Base-by-base conservation (phyloP, 208 protist species). In the Endotrypanum monterogeii region DNA sequence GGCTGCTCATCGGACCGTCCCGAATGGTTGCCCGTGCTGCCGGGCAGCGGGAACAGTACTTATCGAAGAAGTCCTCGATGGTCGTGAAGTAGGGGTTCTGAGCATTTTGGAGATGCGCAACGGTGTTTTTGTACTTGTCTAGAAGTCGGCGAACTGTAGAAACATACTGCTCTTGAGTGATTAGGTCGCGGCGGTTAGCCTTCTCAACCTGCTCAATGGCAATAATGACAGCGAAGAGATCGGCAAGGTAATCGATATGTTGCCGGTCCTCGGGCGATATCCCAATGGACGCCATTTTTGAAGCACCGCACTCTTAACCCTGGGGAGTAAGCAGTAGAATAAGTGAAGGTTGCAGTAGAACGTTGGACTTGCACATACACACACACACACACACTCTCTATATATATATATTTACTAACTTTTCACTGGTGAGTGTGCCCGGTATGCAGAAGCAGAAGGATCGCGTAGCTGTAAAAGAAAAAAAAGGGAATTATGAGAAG, bases 151-250 rank as follows among this genome's bases (percentile, higher is more conserved):
- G 83, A 73, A 98, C 91, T 25, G 85, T 87, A 9, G 82, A 56
- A 37, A 67, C 77, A 83, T 98, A 98, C 83, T 98, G 89, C 54
- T 96, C 88, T 20, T 89, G 83, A 3, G 87, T 83, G 71, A 99
- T 94, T 23, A 92, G 68, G 71, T 99, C 97, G 16, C 97, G 86
- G 1, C 96, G 87, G 39, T 97, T 96, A 0, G 97, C 98, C 77
- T 96, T 97, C 71, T 99, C 98, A 3, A 99, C 75, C 51, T 97
- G 89, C 74, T 99, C 98, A 74, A 98, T 98, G 2, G 96, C 95
- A 25, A 91, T 69, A 48, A 98, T 89, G 39, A 98, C 92, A 3
- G 97, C 93, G 78, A 97, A 99, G 3, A 99, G 83, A 56, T 99
- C 98, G 7, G 96, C 90, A 30, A 98, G 79, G 78, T 98, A 98